Evolutionary conservation across 2,329 filamentous ascomycete species (phyloP).

Genomic region (Pseudogymnoascus sp.): DNA sequence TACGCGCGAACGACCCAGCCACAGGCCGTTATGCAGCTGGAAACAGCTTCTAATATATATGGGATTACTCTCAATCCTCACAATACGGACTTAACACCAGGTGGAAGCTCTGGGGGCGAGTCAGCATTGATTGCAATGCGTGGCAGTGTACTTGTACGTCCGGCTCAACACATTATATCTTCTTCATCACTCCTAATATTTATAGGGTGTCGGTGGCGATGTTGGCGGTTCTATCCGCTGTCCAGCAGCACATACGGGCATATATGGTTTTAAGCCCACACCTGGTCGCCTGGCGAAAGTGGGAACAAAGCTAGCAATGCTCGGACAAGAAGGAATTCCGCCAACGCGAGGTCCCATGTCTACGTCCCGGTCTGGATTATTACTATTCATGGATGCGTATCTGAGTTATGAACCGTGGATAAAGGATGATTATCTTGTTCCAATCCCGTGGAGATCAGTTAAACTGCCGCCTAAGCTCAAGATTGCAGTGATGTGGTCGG

Average conservation of each 20-base stretch:
- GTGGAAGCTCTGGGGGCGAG: conserved; percentile 11
- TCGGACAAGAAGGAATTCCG: conserved; percentile 33
- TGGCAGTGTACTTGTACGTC: background rate
- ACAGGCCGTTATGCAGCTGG: conserved; percentile 48
- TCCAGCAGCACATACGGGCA: conserved; percentile 16
- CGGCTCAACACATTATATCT: background rate
- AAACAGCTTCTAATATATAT: conserved; percentile 44
- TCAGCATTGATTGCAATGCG: conserved; percentile 8
- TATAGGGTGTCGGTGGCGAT: background rate
- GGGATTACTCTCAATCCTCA: conserved; percentile 35
- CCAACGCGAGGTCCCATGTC: conserved; percentile 47
- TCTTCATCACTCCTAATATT: background rate
- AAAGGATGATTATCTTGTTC: conserved; percentile 44
- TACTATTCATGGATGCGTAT: conserved; percentile 36
- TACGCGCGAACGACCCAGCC: conserved; percentile 47
- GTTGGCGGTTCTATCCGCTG: conserved; percentile 2
- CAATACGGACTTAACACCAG: conserved; percentile 10
- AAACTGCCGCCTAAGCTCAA: conserved; percentile 42
- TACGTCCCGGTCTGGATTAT: conserved; percentile 42
- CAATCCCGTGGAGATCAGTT: conserved; percentile 43
- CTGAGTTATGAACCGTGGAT: conserved; percentile 42
- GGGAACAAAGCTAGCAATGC: conserved; percentile 19
- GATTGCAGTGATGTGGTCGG: conserved; percentile 53
- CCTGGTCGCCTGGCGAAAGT: conserved; percentile 20
- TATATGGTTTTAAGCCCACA: conserved; percentile 28